A percentile compares a stretch with the other conserved stretches of the same genome.
These are phyloP conservation scores for Aphelidium insulamus DNA, from an alignment of 371 early-diverging fungal species.

Conservation along the genomic window DNA sequence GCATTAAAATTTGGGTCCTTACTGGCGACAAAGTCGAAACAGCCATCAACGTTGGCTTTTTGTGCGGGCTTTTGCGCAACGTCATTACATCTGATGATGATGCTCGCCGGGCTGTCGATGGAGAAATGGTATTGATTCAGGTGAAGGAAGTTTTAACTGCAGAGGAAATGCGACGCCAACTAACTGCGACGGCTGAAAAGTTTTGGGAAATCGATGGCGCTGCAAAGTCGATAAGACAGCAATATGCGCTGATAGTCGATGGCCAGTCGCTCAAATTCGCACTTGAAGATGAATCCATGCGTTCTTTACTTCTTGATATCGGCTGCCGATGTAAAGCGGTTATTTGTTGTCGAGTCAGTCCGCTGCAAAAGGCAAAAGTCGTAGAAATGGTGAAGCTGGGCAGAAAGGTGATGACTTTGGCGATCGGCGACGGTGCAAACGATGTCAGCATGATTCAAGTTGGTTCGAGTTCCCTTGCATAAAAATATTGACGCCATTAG, in stretches of 20 bases:
- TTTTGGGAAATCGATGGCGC: background rate
- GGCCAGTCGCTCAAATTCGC: conserved; percentile 63
- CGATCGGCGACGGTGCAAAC: conserved; percentile 96
- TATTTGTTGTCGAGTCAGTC: conserved; percentile 82
- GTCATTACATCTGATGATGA: conserved; percentile 46
- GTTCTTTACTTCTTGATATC: conserved; percentile 37
- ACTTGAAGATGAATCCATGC: conserved; percentile 32
- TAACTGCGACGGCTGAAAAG: conserved; percentile 9
- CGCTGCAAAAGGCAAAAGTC: conserved; percentile 91
- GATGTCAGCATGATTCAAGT: conserved; percentile 84
- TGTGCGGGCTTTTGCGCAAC: conserved; percentile 49
- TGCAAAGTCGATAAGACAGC: background rate
- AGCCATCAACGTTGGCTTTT: conserved; percentile 93
- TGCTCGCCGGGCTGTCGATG: conserved; percentile 23
- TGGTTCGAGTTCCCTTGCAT: too few relatives aligned
- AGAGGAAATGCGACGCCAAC: conserved; percentile 2
- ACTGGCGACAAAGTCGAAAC: conserved; percentile 99
- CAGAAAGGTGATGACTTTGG: conserved; percentile 43
- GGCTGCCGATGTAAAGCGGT: conserved; percentile 68
- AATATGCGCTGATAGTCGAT: conserved; percentile 67
- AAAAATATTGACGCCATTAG: too few relatives aligned
- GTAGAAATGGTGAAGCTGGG: conserved; percentile 71
- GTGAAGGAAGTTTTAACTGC: conserved; percentile 14
- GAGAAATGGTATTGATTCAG: conserved; percentile 15
- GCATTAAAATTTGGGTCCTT: conserved; percentile 95